These are phyloP conservation scores for Penicillium goetzii DNA, from an alignment of 495 filamentous ascomycete genomes.

Conservation along the genomic window DNA sequence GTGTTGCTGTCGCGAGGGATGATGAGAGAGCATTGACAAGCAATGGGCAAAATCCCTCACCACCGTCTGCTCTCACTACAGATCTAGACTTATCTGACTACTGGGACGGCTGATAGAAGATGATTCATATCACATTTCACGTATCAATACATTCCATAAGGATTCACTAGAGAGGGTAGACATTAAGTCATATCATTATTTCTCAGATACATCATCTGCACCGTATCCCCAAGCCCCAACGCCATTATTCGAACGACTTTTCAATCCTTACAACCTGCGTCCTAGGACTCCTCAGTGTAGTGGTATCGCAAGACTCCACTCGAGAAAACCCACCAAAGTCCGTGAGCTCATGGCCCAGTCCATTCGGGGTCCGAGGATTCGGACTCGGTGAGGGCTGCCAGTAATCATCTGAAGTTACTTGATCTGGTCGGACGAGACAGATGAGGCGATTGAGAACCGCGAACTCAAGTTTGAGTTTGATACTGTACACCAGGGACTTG, in stretches of 20 bases:
- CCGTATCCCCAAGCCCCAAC: neutral
- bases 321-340: conserved; percentile 9
- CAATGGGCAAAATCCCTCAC: neutral
- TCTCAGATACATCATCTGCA: neutral
- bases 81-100: neutral
- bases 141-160: neutral
- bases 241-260: neutral
- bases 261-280: conserved; percentile 2
- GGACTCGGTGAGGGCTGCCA: conserved; percentile 9
- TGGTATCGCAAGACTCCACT: conserved; percentile 6
- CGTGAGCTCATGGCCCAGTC: conserved; percentile 7
- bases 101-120: neutral
- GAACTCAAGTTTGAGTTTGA: conserved; percentile 28
- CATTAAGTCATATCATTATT: conserved; percentile 10
- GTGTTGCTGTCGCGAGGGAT: neutral
- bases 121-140: neutral
- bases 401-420: neutral
- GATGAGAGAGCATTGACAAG: neutral
- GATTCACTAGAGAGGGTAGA: neutral
- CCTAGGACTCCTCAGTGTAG: neutral
- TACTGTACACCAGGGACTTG: conserved; percentile 25
- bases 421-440: conserved; percentile 20
- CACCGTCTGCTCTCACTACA: neutral
- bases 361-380: neutral
- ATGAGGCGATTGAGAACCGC: conserved; percentile 22